A percentile compares a stretch with the other conserved stretches of the same genome.
These are phyloP conservation scores for Centaurea solstitialis DNA, from an alignment of 129 eudicot genomes.

Conservation along the genomic window DNA sequence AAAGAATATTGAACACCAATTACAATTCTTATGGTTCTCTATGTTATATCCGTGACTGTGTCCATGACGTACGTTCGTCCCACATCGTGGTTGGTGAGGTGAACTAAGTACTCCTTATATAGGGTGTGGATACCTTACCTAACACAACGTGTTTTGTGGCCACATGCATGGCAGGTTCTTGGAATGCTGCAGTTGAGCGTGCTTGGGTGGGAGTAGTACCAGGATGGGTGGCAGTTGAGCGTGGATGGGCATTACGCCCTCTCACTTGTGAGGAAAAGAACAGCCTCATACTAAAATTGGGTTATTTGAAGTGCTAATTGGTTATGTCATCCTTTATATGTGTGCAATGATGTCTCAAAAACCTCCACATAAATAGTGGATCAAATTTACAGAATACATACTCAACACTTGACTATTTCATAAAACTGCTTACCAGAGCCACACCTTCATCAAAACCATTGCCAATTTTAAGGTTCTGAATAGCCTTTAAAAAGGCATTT, in stretches of 20 bases:
- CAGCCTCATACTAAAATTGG: not conserved
- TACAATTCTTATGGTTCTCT: not conserved
- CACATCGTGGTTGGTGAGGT: too few species aligned
- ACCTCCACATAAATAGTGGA: not conserved
- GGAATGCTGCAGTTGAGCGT: too few species aligned
- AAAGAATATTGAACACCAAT: conserved; percentile 18
- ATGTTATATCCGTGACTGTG: too few species aligned
- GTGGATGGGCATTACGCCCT: too few species aligned
- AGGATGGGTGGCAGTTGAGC: too few species aligned
- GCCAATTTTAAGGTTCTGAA: conserved; percentile 82
- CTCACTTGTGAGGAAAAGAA: not conserved
- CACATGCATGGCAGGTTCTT: too few species aligned
- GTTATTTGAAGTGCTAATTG: not conserved
- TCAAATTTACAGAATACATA: not conserved
- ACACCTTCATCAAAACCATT: conserved; percentile 90
- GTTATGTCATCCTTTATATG: not conserved
- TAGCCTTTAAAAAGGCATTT: conserved; percentile 66
- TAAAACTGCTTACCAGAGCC: conserved; percentile 54
- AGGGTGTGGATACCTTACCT: too few species aligned
- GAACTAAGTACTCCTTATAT: too few species aligned
- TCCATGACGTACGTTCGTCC: too few species aligned
- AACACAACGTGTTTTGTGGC: too few species aligned
- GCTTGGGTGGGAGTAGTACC: too few species aligned
- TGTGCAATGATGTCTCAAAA: not conserved
- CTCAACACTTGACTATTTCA: not conserved